Conservation (phyloP, 2,329 filamentous ascomycete species). For the Pseudocercospora fuligena region DNA sequence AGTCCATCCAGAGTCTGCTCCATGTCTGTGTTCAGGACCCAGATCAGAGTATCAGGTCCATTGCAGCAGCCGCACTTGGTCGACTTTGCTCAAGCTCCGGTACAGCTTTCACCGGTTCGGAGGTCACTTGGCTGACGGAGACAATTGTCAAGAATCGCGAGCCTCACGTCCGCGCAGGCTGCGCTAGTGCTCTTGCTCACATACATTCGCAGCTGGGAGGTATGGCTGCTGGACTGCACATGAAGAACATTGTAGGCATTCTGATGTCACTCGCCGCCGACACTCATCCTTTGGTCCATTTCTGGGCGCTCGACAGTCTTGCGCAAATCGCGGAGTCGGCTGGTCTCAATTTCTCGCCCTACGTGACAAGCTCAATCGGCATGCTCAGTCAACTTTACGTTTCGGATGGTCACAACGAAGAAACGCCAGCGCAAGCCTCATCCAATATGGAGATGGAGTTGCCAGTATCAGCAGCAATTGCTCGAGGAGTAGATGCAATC, state of each 20-base stretch:
- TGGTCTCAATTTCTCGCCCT: slow-evolving; percentile 87
- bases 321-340: slow-evolving; percentile 88
- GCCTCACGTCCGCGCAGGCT: slow-evolving; percentile 89
- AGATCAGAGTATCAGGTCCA: slow-evolving; percentile 82
- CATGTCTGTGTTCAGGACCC: slow-evolving; percentile 79
- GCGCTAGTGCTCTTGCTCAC: slow-evolving; percentile 87
- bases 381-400: slow-evolving; percentile 94
- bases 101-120: slow-evolving; percentile 83
- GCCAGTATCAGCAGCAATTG: slow-evolving; percentile 79
- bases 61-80: slow-evolving; percentile 84
- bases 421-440: slow-evolving; percentile 76
- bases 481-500: slow-evolving; percentile 88
- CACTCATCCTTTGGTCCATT: slow-evolving; percentile 92
- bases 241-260: slow-evolving; percentile 96
- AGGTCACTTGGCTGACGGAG: slow-evolving; percentile 90
- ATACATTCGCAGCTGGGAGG: slow-evolving; percentile 96
- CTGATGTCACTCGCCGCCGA: slow-evolving; percentile 98
- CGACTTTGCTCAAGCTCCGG: slow-evolving; percentile 84
- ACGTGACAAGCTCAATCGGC: slow-evolving; percentile 86
- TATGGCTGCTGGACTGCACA: slow-evolving; percentile 94
- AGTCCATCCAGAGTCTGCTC: slow-evolving; percentile 68
- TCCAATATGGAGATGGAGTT: slow-evolving; percentile 90
- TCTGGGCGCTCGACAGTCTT: slow-evolving; percentile 91
- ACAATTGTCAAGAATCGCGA: slow-evolving; percentile 94
- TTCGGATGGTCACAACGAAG: slow-evolving; percentile 86